Conservation (phyloP, 176 grass and related monocot genomes). For the Lolium perenne region DNA sequence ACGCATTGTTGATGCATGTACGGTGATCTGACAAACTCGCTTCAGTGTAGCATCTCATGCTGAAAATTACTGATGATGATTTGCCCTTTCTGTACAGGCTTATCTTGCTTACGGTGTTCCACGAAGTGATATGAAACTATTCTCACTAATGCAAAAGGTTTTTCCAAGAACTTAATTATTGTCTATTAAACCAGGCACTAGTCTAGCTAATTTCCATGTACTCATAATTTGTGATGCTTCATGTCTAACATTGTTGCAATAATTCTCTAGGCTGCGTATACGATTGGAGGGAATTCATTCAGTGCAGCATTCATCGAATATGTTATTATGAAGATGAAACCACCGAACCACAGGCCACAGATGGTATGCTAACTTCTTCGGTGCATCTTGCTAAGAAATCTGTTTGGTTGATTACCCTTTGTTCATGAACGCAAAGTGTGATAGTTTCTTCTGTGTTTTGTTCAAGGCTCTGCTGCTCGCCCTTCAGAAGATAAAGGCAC, state of each 20-base stretch:
- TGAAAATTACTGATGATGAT: neutral
- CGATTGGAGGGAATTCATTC: constrained; percentile 81
- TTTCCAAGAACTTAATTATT: constrained; percentile 18
- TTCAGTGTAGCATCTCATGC: neutral
- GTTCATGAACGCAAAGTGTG: neutral
- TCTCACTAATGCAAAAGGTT: constrained; percentile 97
- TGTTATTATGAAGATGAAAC: constrained; percentile 90
- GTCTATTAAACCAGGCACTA: neutral
- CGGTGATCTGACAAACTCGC: constrained; percentile 18
- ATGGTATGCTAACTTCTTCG: constrained; percentile 53
- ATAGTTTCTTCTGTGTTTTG: constrained; percentile 27
- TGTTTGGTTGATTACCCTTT: neutral
- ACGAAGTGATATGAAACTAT: constrained; percentile 82
- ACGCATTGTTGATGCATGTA: constrained; percentile 96
- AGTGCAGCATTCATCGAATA: constrained; percentile 92
- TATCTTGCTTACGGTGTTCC: constrained; percentile 98
- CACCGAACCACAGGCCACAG: constrained; percentile 81
- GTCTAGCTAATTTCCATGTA: too few species aligned
- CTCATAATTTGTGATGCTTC: neutral
- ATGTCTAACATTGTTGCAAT: neutral
- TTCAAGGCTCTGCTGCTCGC: constrained; percentile 79
- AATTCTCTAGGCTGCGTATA: constrained; percentile 72
- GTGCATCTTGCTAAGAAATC: neutral
- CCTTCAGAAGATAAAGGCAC: constrained; percentile 86
- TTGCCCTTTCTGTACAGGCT: constrained; percentile 51